Conservation (phyloP, 1,284 basidiomycete genomes). For the Sporisorium iseilematis-ciliati region DNA sequence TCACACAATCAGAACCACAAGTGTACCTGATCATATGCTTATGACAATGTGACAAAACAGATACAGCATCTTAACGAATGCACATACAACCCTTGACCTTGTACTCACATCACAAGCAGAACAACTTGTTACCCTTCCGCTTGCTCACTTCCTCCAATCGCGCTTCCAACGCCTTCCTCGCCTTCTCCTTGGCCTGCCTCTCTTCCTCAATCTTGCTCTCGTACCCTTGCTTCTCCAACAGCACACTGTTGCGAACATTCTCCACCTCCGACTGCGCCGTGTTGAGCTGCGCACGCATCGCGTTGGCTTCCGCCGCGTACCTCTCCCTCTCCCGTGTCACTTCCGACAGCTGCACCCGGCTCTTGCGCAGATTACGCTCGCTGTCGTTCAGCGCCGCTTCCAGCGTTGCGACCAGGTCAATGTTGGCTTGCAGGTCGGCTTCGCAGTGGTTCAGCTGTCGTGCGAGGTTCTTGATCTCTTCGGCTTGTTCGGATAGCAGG, state of each 20-base stretch:
- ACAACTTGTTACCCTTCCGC: conserved; percentile 59
- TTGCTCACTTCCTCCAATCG: conserved; percentile 62
- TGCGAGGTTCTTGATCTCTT: conserved; percentile 87
- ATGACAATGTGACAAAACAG: background rate
- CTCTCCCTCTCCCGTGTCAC: conserved; percentile 63
- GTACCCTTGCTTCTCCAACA: conserved; percentile 59
- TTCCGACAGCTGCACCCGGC: conserved; percentile 63
- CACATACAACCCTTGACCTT: conserved; percentile 1
- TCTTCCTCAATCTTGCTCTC: conserved; percentile 60
- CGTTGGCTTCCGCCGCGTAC: conserved; percentile 53
- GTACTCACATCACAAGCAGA: conserved; percentile 51
- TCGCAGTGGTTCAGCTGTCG: conserved; percentile 91
- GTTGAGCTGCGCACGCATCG: conserved; percentile 55
- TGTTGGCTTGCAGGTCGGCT: conserved; percentile 87
- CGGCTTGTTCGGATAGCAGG: conserved; percentile 79
- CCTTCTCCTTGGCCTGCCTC: conserved; percentile 60
- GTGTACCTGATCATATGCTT: no score
- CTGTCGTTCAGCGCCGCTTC: conserved; percentile 64
- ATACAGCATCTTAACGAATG: conserved; percentile 1
- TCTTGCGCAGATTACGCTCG: conserved; percentile 64
- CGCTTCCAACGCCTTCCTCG: conserved; percentile 57
- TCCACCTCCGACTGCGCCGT: conserved; percentile 60
- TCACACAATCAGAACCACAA: no score
- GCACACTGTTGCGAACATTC: conserved; percentile 54
- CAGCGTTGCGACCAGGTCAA: conserved; percentile 79